Evolutionary conservation across 176 grass and related monocot species (phyloP).

Genomic region (Zizania latifolia): DNA sequence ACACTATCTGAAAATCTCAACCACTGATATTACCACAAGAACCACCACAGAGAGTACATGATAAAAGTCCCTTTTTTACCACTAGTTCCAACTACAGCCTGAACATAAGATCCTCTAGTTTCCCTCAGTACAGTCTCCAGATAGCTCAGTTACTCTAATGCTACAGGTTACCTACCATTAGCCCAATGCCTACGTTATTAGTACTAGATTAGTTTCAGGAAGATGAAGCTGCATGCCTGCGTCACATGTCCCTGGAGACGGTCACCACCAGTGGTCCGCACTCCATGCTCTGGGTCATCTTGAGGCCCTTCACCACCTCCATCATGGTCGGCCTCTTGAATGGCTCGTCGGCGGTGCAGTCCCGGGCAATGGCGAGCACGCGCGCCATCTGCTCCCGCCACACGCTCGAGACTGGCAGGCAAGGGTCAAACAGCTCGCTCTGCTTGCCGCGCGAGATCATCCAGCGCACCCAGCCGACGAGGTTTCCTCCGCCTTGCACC

Average conservation of each 20-base stretch:
- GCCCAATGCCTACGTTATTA: not conserved
- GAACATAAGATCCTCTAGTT: constrained; percentile 20
- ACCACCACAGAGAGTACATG: not conserved
- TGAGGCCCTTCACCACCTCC: constrained; percentile 78
- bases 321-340: constrained; percentile 88
- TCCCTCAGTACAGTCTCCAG: not conserved
- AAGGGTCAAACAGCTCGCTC: constrained; percentile 69
- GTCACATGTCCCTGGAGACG: constrained; percentile 18
- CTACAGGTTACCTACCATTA: constrained; percentile 17
- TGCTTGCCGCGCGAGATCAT: constrained; percentile 49
- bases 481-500: constrained; percentile 75
- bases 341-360: constrained; percentile 69
- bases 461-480: constrained; percentile 91
- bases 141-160: not conserved
- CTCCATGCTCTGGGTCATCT: constrained; percentile 52
- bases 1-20: not conserved
- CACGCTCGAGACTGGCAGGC: constrained; percentile 36
- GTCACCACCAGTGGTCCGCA: constrained; percentile 43
- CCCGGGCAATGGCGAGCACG: constrained; percentile 52
- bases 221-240: not conserved
- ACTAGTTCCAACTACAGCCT: constrained; percentile 18
- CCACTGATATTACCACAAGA: not conserved
- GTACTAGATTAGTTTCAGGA: constrained; percentile 28
- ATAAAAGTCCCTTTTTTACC: not conserved
- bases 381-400: constrained; percentile 62